Evolutionary conservation across 106 monocot species (phyloP), one percentile per base, ranked within the genome.

Genomic region (Allium sativum): DNA sequence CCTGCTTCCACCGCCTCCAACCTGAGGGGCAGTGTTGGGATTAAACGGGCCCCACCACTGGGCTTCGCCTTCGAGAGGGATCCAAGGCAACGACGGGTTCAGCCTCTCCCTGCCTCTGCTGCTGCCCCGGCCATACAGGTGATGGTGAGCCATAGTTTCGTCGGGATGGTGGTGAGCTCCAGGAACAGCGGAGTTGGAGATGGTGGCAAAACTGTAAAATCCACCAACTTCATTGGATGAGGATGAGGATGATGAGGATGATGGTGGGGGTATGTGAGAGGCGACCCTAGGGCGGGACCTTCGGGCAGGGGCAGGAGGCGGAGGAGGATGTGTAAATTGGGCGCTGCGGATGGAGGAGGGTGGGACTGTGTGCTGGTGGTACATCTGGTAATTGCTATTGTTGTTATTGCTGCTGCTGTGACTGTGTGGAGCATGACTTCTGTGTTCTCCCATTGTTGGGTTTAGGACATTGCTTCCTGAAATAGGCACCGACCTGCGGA

Each of bases 31-130:
- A n/a, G 66, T 55, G 31, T 60, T 69, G 0, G 79, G 87, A 68
- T 80, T 76, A 67, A 88, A 80, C 15, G 83, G 72, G 15, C 77
- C 52, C 83, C 83, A 83, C 83, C 83, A 83, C 21, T 74, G 87
- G 0, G 83, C 71, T 20, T 88, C 83, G 1, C 77, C 75, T 10
- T 87, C 87, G 1, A 71, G 16, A 20, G 80, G 83, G 53, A 88
- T 79, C 87, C 87, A 88, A 15, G 87, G 87, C 31, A 88, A 44
- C 31, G 31, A 1, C 73, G 66, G 1, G 74, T 22, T 6, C 69
- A 55, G 12, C 73, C 61, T 18, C 77, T 72, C 72, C 62, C 72
- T 80, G 51, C 69, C 54, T 13, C 44, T 61, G 55, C 68, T 59
- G 22, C 62, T 61, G 42, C 68, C 62, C 21, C 65, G 21, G 31